Percentiles rank a stretch among this genome's conserved stretches.
Conservation (phyloP, 2,329 filamentous ascomycete genomes). For the Hirsutella minnesotensis region DNA sequence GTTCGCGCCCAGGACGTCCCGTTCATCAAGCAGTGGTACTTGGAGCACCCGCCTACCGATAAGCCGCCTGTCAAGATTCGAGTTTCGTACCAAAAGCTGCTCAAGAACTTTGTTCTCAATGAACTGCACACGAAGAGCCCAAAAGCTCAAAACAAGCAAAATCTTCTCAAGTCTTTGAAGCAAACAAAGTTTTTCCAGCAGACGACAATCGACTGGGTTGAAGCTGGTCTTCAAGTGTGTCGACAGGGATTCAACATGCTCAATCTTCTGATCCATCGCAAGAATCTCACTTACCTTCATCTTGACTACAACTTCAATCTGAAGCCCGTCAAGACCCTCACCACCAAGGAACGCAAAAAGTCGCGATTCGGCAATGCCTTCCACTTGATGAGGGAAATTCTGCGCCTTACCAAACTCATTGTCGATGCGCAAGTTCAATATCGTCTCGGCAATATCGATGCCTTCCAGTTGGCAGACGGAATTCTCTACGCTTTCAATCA, state of each 20-base stretch:
- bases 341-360: constrained; percentile 98
- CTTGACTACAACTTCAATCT: constrained; percentile 99
- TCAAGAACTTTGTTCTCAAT: constrained; percentile 93
- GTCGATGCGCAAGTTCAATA: constrained; percentile 98
- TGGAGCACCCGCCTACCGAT: constrained; percentile 83
- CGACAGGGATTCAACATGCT: constrained; percentile 99
- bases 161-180: constrained; percentile 79
- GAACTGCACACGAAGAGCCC: constrained; percentile 92
- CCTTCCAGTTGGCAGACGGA: constrained; percentile 95
- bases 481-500: constrained; percentile 99
- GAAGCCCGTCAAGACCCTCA: constrained; percentile 97
- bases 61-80: constrained; percentile 88
- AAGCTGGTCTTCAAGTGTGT: constrained; percentile 95
- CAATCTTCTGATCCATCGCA: constrained; percentile 92
- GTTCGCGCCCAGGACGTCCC: constrained; percentile 95
- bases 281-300: constrained; percentile 96
- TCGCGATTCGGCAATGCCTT: constrained; percentile 98
- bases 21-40: constrained; percentile 94
- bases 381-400: constrained; percentile 95
- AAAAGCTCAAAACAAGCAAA: constrained; percentile 92
- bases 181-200: constrained; percentile 99
- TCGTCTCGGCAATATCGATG: constrained; percentile 92
- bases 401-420: constrained; percentile 91
- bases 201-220: constrained; percentile 98
- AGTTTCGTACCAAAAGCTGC: constrained; percentile 94